Percentiles rank a stretch among this genome's conserved stretches.
phyloP scores from a whole-genome alignment of 1,139 yeast genomes.

The Sugiyamaella japonica region DNA sequence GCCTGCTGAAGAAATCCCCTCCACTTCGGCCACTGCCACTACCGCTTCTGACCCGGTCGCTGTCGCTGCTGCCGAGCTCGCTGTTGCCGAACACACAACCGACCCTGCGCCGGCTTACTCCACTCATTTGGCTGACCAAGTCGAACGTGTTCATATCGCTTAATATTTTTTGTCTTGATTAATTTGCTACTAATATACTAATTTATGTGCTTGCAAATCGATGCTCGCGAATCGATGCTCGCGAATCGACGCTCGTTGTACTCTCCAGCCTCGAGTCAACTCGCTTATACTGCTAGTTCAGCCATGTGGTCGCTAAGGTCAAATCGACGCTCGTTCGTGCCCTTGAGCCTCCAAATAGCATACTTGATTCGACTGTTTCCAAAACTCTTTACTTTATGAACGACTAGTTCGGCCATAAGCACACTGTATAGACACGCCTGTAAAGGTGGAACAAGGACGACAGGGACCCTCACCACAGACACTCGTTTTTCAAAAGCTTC shows the following conservation, averaged over 20 bases:
- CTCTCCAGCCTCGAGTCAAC: too few relatives aligned
- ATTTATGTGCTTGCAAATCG: too few relatives aligned
- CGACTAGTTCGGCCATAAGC: conserved; percentile 3
- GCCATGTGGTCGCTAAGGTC: background rate
- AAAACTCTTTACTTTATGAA: background rate
- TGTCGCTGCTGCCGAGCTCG: conserved; percentile 7
- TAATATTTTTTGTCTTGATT: background rate
- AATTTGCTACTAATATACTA: background rate
- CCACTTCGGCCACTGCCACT: conserved; percentile 6
- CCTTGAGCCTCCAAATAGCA: conserved; percentile 5
- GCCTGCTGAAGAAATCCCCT: background rate
- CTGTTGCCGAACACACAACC: conserved; percentile 16
- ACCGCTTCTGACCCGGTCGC: conserved; percentile 28
- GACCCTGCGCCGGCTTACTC: conserved; percentile 15
- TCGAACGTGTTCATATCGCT: conserved; percentile 14
- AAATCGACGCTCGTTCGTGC: too few relatives aligned
- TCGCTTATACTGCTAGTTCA: conserved; percentile 2
- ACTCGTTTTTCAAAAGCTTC: background rate
- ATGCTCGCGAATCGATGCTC: too few relatives aligned
- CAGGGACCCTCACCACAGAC: background rate
- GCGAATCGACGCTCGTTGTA: too few relatives aligned
- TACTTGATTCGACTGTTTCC: background rate
- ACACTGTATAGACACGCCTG: conserved; percentile 21
- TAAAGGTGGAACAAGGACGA: conserved; percentile 16
- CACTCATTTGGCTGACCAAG: conserved; percentile 6